Percentiles rank a stretch among this genome's conserved stretches.
Evolutionary conservation across 2,329 filamentous ascomycete genomes (phyloP).

Genomic region (Dothistroma pini): DNA sequence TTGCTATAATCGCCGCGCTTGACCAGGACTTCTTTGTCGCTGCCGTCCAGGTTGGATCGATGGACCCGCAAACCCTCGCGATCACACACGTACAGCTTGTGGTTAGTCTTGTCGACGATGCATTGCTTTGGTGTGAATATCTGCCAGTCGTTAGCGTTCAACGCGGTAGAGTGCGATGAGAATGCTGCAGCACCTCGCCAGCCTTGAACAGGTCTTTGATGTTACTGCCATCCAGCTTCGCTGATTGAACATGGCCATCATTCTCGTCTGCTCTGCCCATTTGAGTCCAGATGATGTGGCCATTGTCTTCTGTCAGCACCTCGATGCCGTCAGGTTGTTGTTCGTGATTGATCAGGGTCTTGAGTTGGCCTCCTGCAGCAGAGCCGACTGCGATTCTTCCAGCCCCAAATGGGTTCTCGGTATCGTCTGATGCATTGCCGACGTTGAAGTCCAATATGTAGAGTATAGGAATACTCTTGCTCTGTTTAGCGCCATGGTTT

Average conservation of each 20-base stretch:
- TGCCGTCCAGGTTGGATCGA: constrained; percentile 38
- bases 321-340: constrained; percentile 34
- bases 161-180: not conserved
- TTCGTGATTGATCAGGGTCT: constrained; percentile 2
- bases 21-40: constrained; percentile 39
- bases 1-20: constrained; percentile 38
- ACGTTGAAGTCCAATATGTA: constrained; percentile 8
- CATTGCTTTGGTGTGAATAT: constrained; percentile 51
- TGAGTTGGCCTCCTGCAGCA: not conserved
- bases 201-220: constrained; percentile 42
- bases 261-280: constrained; percentile 26
- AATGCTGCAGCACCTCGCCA: constrained; percentile 31
- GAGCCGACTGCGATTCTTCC: not conserved
- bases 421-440: not conserved
- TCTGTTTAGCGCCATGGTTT: not conserved
- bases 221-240: constrained; percentile 49
- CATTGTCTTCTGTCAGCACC: constrained; percentile 15
- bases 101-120: constrained; percentile 26
- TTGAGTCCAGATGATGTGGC: constrained; percentile 34
- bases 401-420: not conserved
- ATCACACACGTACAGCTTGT: constrained; percentile 44
- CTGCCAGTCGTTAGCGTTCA: not conserved
- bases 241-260: constrained; percentile 23
- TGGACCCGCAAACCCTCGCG: constrained; percentile 42
- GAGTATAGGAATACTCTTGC: not conserved